Evolutionary conservation across 805 yeast genomes (phyloP).

Genomic region (Komagataella mondaviorum): DNA sequence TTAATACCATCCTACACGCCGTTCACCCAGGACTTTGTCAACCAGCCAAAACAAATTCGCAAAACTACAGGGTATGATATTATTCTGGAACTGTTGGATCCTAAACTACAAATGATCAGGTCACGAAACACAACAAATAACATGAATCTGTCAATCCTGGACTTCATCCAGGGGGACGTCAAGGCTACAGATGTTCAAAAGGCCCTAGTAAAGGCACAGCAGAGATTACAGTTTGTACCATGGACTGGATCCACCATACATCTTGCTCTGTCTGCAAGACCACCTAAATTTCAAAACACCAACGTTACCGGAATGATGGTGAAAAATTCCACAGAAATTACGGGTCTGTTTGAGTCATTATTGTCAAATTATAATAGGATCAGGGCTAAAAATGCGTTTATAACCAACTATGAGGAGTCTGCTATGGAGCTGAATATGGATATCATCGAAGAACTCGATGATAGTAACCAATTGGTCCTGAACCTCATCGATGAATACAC

Average conservation of each 20-base stretch:
- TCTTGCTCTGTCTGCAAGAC: slow-evolving; percentile 60
- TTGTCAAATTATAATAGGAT: slow-evolving; percentile 70
- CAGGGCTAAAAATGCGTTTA: slow-evolving; percentile 69
- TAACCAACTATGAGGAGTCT: slow-evolving; percentile 54
- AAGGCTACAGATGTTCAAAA: slow-evolving; percentile 65
- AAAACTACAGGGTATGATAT: slow-evolving; percentile 77
- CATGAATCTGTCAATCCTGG: slow-evolving; percentile 55
- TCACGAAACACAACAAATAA: slow-evolving; percentile 23
- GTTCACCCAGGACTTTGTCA: slow-evolving; percentile 56
- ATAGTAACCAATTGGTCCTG: slow-evolving; percentile 32
- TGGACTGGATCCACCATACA: slow-evolving; percentile 77
- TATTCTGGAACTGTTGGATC: slow-evolving; percentile 68
- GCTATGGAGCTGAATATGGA: slow-evolving; percentile 31
- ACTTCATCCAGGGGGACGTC: slow-evolving; percentile 45
- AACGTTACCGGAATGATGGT: slow-evolving; percentile 70
- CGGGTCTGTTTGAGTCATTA: slow-evolving; percentile 50
- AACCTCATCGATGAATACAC: slow-evolving; percentile 33
- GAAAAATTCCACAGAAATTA: slow-evolving; percentile 69
- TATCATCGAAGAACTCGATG: slow-evolving; percentile 33
- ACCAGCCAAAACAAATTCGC: slow-evolving; percentile 39
- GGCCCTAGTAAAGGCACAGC: slow-evolving; percentile 49
- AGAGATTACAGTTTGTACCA: slow-evolving; percentile 65
- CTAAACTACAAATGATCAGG: slow-evolving; percentile 60
- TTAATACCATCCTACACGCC: slow-evolving; percentile 64
- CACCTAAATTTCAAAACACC: slow-evolving; percentile 38